Evolutionary conservation across 2,329 filamentous ascomycete species (phyloP).

Genomic region (Ophiocordyceps camponoti-rufipedis): DNA sequence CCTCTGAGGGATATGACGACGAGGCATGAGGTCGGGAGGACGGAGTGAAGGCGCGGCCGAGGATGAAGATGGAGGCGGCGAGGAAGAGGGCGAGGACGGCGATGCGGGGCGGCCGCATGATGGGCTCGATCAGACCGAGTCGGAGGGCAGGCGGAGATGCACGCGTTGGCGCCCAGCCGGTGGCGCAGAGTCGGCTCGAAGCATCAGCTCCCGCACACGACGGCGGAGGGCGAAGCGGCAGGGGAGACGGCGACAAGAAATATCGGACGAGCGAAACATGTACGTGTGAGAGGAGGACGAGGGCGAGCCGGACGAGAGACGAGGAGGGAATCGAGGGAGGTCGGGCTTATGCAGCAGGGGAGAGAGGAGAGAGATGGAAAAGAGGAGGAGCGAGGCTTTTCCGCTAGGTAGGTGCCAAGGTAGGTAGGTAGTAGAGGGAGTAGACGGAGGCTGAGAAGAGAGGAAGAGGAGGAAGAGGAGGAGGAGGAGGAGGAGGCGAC

Average conservation of each 20-base stretch:
- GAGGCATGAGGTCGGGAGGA: constrained; percentile 9
- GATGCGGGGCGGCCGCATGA: constrained; percentile 35
- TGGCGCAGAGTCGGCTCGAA: constrained; percentile 1
- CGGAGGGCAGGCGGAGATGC: not conserved
- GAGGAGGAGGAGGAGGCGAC: too few species aligned
- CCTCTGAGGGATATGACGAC: constrained; percentile 7
- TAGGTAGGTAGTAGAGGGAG: not conserved
- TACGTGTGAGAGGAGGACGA: not conserved
- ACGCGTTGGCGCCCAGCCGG: constrained; percentile 2
- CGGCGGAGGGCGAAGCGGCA: not conserved
- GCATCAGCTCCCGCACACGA: constrained; percentile 1
- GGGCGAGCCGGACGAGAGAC: not conserved
- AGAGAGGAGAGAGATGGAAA: not conserved
- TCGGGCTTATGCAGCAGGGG: not conserved
- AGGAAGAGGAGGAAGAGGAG: not conserved
- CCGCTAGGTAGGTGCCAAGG: too few species aligned
- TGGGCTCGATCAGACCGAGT: constrained; percentile 7
- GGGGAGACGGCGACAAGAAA: not conserved
- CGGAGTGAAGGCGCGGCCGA: constrained; percentile 33
- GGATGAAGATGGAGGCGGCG: constrained; percentile 33
- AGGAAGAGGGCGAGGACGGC: constrained; percentile 35
- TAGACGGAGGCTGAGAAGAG: not conserved
- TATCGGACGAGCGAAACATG: not conserved
- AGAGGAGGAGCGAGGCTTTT: too few species aligned
- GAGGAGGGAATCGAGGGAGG: not conserved